Evolutionary conservation across 495 filamentous ascomycete genomes (phyloP).

Genomic region (Hapsidospora chrysogenum): DNA sequence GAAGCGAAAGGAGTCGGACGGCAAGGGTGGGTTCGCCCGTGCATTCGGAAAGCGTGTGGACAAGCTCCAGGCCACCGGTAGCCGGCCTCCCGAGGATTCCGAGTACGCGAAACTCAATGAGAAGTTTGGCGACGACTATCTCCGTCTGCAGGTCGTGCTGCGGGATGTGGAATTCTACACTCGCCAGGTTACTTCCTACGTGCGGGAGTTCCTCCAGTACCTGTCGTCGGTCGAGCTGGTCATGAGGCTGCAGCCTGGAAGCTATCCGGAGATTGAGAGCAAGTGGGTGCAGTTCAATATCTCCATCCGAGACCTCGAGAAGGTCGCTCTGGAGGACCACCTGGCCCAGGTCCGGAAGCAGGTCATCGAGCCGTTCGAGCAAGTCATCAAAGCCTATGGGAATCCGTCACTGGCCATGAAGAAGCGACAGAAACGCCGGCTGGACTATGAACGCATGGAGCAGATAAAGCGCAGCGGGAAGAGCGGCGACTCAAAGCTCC

Average conservation of each 20-base stretch:
- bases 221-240: slow-evolving; percentile 52
- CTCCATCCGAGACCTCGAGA: slow-evolving; percentile 65
- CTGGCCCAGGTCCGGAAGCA: slow-evolving; percentile 58
- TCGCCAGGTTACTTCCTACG: slow-evolving; percentile 44
- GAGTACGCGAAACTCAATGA: slow-evolving; percentile 61
- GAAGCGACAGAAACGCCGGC: slow-evolving; percentile 75
- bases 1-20: slow-evolving; percentile 82
- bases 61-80: slow-evolving; percentile 43
- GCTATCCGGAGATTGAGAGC: slow-evolving; percentile 66
- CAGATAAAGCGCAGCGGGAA: slow-evolving; percentile 56
- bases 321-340: slow-evolving; percentile 66
- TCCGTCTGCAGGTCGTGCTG: slow-evolving; percentile 76
- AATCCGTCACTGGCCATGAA: slow-evolving; percentile 74
- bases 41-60: slow-evolving; percentile 76
- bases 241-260: slow-evolving; percentile 38
- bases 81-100: slow-evolving; percentile 60
- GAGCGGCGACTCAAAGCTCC: slow-evolving; percentile 64
- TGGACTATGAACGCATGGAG: slow-evolving; percentile 60
- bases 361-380: slow-evolving; percentile 76
- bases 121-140: slow-evolving; percentile 71
- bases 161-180: slow-evolving; percentile 83
- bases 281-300: slow-evolving; percentile 81
- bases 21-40: slow-evolving; percentile 64
- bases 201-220: slow-evolving; percentile 57
- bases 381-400: slow-evolving; percentile 61